Evolutionary conservation across 192 early-diverging fungal genomes (phyloP).

Genomic region (Coemansia guatemalensis): DNA sequence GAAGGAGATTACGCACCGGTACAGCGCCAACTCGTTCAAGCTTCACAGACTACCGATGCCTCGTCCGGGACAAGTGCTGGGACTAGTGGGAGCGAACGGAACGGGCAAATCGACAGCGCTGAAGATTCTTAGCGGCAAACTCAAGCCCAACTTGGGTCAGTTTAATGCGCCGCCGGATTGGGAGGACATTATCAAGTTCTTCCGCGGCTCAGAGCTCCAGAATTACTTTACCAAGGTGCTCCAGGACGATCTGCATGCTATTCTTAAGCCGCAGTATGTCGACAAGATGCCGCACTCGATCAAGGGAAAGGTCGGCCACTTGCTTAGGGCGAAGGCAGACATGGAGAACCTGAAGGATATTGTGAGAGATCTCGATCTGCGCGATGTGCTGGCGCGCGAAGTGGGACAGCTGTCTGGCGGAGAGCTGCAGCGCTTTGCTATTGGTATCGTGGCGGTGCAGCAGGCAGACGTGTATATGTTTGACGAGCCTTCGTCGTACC

Average conservation of each 20-base stretch:
- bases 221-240: constrained; percentile 99
- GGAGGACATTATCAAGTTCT: constrained; percentile 94
- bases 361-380: constrained; percentile 73
- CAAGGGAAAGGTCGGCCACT: constrained; percentile 71
- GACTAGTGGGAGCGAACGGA: constrained; percentile 97
- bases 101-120: constrained; percentile 94
- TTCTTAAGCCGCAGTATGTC: constrained; percentile 97
- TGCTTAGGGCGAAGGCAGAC: constrained; percentile 73
- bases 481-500: constrained; percentile 96
- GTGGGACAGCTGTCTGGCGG: constrained; percentile 87
- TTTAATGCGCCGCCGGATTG: constrained; percentile 88
- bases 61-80: constrained; percentile 94
- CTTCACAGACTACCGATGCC: constrained; percentile 94
- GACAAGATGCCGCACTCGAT: constrained; percentile 83
- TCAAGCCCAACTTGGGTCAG: constrained; percentile 94
- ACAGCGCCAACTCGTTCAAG: constrained; percentile 97
- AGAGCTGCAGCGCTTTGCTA: constrained; percentile 98
- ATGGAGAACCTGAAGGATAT: constrained; percentile 71
- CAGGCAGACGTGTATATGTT: constrained; percentile 96
- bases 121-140: constrained; percentile 88
- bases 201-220: constrained; percentile 96
- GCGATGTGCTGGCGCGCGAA: constrained; percentile 81
- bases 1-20: constrained; percentile 93
- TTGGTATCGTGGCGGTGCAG: constrained; percentile 80
- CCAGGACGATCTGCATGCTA: constrained; percentile 91